Evolutionary conservation across 1,139 yeast species (phyloP).

Genomic region (Scheffersomyces titani): DNA sequence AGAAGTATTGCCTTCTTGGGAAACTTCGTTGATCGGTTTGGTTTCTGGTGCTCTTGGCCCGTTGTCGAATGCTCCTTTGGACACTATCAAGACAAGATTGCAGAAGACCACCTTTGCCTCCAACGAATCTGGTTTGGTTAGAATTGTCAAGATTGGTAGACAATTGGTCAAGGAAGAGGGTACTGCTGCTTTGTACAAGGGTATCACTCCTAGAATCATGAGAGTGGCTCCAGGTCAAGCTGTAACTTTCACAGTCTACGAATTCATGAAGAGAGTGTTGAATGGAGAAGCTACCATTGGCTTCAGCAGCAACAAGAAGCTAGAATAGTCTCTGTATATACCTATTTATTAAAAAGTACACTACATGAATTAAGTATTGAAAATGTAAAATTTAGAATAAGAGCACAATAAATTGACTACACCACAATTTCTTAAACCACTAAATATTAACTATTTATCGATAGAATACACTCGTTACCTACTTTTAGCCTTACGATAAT

Average conservation of each 20-base stretch:
- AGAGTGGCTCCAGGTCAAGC: slow-evolving; percentile 99
- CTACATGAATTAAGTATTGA: background rate
- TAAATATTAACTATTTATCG: no score
- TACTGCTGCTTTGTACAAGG: slow-evolving; percentile 83
- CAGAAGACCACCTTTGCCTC: slow-evolving; percentile 82
- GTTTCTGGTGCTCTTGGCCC: slow-evolving; percentile 98
- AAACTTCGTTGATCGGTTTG: slow-evolving; percentile 89
- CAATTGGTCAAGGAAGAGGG: slow-evolving; percentile 91
- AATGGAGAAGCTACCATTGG: slow-evolving; percentile 37
- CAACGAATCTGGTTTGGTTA: slow-evolving; percentile 69
- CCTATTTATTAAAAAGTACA: background rate
- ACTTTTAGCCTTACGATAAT: no score
- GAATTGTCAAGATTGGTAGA: slow-evolving; percentile 79
- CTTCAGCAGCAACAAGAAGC: slow-evolving; percentile 20
- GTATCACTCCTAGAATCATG: slow-evolving; percentile 98
- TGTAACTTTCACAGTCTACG: slow-evolving; percentile 96
- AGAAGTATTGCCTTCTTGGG: slow-evolving; percentile 84
- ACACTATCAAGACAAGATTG: slow-evolving; percentile 95
- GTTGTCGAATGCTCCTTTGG: slow-evolving; percentile 94
- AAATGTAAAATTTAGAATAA: no score
- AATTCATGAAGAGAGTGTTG: slow-evolving; percentile 73
- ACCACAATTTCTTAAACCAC: no score
- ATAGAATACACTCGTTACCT: no score
- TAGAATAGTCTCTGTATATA: slow-evolving; percentile 12
- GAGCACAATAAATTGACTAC: no score